Evolutionary conservation across 2,329 filamentous ascomycete genomes (phyloP).

Genomic region (Colletotrichum cereale): DNA sequence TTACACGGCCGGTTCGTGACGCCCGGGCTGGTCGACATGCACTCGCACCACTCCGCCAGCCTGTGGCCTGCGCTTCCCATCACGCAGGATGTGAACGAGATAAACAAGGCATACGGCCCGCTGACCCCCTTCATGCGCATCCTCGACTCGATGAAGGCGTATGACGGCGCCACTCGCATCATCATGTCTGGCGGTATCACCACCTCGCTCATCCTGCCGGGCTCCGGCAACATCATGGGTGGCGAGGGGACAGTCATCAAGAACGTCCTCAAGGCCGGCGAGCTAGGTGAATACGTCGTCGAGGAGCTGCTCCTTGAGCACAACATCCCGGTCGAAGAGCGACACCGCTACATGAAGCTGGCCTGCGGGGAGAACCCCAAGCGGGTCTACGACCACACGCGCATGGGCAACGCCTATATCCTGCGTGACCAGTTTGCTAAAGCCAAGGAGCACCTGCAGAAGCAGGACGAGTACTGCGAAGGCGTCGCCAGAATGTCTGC

Average conservation of each 20-base stretch:
- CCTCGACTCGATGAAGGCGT: slow-evolving; percentile 56
- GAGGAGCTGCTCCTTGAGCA: slow-evolving; percentile 58
- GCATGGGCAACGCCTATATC: slow-evolving; percentile 56
- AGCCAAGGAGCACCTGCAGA: slow-evolving; percentile 51
- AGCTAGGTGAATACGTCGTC: slow-evolving; percentile 53
- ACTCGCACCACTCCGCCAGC: slow-evolving; percentile 55
- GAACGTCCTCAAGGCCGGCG: slow-evolving; percentile 52
- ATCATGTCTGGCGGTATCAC: slow-evolving; percentile 60
- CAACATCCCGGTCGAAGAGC: slow-evolving; percentile 48
- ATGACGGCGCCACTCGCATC: slow-evolving; percentile 52
- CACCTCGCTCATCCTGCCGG: slow-evolving; percentile 59
- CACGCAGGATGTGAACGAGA: slow-evolving; percentile 54
- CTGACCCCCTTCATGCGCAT: slow-evolving; percentile 54
- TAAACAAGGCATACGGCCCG: slow-evolving; percentile 48
- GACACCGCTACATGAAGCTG: slow-evolving; percentile 59
- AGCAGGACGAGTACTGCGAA: slow-evolving; percentile 50
- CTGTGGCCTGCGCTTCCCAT: slow-evolving; percentile 51
- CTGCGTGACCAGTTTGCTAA: slow-evolving; percentile 55
- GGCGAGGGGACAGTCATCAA: slow-evolving; percentile 59
- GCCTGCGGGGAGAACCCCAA: slow-evolving; percentile 62
- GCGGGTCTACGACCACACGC: slow-evolving; percentile 51
- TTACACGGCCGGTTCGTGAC: slow-evolving; percentile 56
- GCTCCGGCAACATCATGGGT: slow-evolving; percentile 59
- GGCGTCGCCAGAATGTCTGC: slow-evolving; percentile 43
- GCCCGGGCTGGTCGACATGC: slow-evolving; percentile 60